Evolutionary conservation across 257 asterid species (phyloP), one percentile per base, ranked within the genome.

Genomic region (Nicotiana sylvestris): DNA sequence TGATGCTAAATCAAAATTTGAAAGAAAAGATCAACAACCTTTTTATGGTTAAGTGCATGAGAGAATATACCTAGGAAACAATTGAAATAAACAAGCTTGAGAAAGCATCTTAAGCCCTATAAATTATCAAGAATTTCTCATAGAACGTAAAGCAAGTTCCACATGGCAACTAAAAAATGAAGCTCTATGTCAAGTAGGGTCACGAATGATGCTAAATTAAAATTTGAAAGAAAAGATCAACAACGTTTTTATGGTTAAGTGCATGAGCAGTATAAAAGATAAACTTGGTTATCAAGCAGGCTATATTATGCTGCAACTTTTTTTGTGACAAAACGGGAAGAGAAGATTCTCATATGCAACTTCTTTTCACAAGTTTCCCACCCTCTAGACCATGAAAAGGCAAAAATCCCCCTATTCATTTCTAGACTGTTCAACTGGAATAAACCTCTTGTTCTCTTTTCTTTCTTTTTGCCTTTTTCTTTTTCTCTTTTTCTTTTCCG

Each of bases 31-130:
- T 25, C 25, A 49, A 49, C 17, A 49, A 21, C 78, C 25, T 13
- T 74, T 74, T 49, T 74, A 6, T 49, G 62, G 29, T 33, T 4
- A 49, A 21, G 21, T 21, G 21, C 93, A 88, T 69, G 97, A 94
- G 57, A 91, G 95, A 37, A 94, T 85, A 82, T 89, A 94, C 91
- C 98, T 94, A 87, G 64, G 57, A 77, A 83, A 84, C 16, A 13
- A 49, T 72, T 72, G 37, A 27, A 70, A 72, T 72, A 25, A 72
- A 27, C 80, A 74, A 74, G 62, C 62, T 74, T 74, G 25, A 74
- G 43, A 25, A 74, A 15, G 37, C 62, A 74, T 13, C n/a, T 74
- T 9, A 49, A 49, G 27, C 43, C 64, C 80, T 8, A 27, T 74
- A 74, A 6, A 49, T 60, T 65, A 29, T 49, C 27, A 51, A 51